Evolutionary conservation across 2,329 filamentous ascomycete genomes (phyloP).

Genomic region (Aureobasidium sp.): DNA sequence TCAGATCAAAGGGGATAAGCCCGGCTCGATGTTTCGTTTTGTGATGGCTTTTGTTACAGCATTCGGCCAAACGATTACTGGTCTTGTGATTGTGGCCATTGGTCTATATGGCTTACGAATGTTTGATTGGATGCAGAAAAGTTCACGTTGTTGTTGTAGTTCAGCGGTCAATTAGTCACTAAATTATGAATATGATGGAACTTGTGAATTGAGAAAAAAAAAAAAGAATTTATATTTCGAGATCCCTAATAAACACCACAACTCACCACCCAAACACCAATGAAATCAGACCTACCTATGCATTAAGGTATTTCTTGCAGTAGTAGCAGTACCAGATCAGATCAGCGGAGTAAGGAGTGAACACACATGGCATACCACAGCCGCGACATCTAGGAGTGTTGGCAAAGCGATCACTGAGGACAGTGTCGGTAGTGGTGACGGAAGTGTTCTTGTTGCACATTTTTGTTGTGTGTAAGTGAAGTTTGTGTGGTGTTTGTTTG

Average conservation of each 20-base stretch:
- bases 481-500: background rate
- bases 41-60: background rate
- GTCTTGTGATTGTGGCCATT: background rate
- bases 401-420: background rate
- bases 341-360: background rate
- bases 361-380: background rate
- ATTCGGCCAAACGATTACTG: background rate
- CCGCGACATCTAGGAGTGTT: background rate
- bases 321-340: background rate
- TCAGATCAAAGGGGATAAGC: background rate
- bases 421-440: background rate
- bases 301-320: background rate
- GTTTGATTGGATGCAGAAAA: no score
- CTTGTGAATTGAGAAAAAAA: no score
- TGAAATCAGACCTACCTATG: no score
- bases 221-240: no score
- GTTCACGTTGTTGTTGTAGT: no score
- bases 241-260: no score
- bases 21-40: background rate
- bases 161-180: no score
- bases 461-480: background rate
- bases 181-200: no score
- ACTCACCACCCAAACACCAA: no score
- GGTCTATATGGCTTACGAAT: no score
- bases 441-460: background rate